Evolutionary conservation across 2,329 filamentous ascomycete species (phyloP).

Genomic region (Tolypocladium capitatum): DNA sequence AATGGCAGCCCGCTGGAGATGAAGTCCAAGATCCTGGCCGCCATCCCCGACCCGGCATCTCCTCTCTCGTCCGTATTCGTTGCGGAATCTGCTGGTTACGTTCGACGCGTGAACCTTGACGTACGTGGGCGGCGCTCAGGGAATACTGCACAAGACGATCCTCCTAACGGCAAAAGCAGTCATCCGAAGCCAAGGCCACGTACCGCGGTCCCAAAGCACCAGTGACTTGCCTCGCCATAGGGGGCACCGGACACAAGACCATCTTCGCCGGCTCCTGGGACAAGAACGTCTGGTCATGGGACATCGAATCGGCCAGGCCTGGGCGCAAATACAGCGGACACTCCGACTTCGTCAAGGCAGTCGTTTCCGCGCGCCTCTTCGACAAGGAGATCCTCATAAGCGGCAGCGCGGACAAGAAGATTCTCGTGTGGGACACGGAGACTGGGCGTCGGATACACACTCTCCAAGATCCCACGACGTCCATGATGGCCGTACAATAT

Average conservation of each 20-base stretch:
- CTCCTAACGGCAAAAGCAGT: constrained; percentile 9
- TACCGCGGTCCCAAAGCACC: constrained; percentile 71
- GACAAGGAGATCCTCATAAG: constrained; percentile 55
- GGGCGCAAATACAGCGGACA: constrained; percentile 61
- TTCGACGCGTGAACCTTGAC: constrained; percentile 44
- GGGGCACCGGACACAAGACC: constrained; percentile 38
- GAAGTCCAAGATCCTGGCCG: constrained; percentile 74
- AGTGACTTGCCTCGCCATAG: constrained; percentile 62
- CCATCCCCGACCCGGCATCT: constrained; percentile 52
- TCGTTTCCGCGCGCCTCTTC: constrained; percentile 49
- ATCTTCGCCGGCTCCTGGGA: constrained; percentile 92
- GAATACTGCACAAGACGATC: too few relatives aligned
- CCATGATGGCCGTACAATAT: constrained; percentile 67
- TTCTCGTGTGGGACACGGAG: constrained; percentile 69
- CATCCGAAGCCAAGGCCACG: constrained; percentile 19
- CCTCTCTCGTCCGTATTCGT: constrained; percentile 52
- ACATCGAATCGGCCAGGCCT: constrained; percentile 41
- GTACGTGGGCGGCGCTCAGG: constrained; percentile 2
- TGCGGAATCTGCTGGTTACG: constrained; percentile 74
- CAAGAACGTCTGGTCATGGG: constrained; percentile 81
- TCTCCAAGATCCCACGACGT: constrained; percentile 58
- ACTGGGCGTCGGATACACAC: constrained; percentile 58
- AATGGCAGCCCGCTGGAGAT: constrained; percentile 70
- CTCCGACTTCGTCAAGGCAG: constrained; percentile 79
- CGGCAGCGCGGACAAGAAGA: constrained; percentile 65